Percentiles rank a stretch among this genome's conserved stretches.
Evolutionary conservation across 176 grass and related monocot species (phyloP).

Genomic region (Oropetium thomaeum): DNA sequence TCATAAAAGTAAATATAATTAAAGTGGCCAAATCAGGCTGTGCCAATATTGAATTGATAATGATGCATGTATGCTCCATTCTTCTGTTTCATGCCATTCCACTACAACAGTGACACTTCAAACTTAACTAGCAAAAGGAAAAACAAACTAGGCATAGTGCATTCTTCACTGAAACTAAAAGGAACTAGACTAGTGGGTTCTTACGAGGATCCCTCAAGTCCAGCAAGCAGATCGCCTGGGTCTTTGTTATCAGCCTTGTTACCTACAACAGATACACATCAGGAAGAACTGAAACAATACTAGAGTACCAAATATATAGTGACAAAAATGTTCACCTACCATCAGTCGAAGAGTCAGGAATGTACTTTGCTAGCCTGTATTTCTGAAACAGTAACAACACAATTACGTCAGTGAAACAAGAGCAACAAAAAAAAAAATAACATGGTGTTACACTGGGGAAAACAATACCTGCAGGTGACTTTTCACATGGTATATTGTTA

Average conservation of each 20-base stretch:
- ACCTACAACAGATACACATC: conserved; percentile 40
- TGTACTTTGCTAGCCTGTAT: conserved; percentile 94
- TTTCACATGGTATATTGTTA: conserved; percentile 99
- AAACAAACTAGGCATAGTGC: not conserved
- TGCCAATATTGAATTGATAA: not conserved
- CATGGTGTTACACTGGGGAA: conserved; percentile 1
- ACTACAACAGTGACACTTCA: not conserved
- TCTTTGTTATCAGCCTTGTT: conserved; percentile 79
- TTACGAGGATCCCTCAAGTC: conserved; percentile 86
- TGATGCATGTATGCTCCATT: not conserved
- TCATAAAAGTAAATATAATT: not conserved
- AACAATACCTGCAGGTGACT: conserved; percentile 93
- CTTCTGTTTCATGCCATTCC: not conserved
- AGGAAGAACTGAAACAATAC: conserved; percentile 23
- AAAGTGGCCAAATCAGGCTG: not conserved
- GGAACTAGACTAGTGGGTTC: conserved; percentile 28
- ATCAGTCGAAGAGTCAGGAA: conserved; percentile 78
- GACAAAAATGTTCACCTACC: conserved; percentile 43
- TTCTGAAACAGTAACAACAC: conserved; percentile 51
- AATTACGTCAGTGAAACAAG: conserved; percentile 26
- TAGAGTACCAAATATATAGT: not conserved
- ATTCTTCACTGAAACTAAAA: not conserved
- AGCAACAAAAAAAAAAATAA: conserved; percentile 2
- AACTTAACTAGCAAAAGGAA: not conserved
- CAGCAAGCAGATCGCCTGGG: conserved; percentile 49